Evolutionary conservation across 2,329 filamentous ascomycete species (phyloP), one percentile per base, ranked within the genome.

Genomic region (Botryotinia narcissicola): DNA sequence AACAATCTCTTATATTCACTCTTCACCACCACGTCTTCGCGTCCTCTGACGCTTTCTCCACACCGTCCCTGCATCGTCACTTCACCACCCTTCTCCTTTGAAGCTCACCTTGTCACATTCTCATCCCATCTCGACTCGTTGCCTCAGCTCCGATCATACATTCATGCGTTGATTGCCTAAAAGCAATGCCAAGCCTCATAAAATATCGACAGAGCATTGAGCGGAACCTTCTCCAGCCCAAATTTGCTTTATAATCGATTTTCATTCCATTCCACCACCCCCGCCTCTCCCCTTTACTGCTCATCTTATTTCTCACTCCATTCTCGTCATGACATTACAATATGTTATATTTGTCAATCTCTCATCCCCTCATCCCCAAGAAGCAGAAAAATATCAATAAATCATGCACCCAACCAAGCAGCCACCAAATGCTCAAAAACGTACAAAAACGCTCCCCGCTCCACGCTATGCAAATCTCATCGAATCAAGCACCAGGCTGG

Each of bases 401-500:
- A 66, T 16, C 35, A 66, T 32, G 18, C 44, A 51, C n/a, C 16
- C 59, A 57, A 66, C 7, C 35, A 40, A 60, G 9, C 44, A 67
- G 18, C 54, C 22, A 48, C 69, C 20, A 71, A 70, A 70, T 54
- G 25, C 54, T 35, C 42, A 69, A 59, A 42, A 57, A 42, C 18
- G 5, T 57, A 44, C 51, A 54, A 32, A 71, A 32, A 69, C 44
- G 66, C 66, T 42, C 37, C 66, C 48, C 18, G 48, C 63, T 46
- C 72, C 72, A 63, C 46, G 66, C 67, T 71, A 73, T 64, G 72
- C 60, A 62, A 70, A 63, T 70, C 29, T 35, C 32, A 61, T 72
- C 71, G 71, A 63, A 62, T 73, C 64, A 59, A 73, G 72, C 72
- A 71, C 72, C 72, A 71, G 72, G 72, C 72, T 57, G n/a, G 71